These are phyloP conservation scores for Chalara sp. DNA, from an alignment of 2,329 filamentous ascomycete species.

Conservation along the genomic window DNA sequence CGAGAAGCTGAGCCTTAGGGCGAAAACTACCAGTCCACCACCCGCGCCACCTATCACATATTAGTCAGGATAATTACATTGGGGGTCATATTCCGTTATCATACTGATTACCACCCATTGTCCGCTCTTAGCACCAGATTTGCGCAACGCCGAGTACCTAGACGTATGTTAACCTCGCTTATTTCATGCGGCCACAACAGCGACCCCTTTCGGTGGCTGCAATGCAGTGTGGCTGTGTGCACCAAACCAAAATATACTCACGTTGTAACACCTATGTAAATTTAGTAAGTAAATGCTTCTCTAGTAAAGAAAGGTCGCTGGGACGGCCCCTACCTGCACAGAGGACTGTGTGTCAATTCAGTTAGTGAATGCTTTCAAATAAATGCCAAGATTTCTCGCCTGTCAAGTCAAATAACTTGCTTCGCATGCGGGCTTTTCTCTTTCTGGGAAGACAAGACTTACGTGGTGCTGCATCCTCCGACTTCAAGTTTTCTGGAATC, in stretches of 20 bases:
- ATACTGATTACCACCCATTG: conserved; percentile 27
- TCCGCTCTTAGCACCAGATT: conserved; percentile 43
- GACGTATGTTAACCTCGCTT: conserved; percentile 18
- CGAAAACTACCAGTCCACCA: conserved; percentile 41
- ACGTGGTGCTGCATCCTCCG: conserved; percentile 53
- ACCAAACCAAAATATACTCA: conserved; percentile 10
- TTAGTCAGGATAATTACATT: conserved; percentile 12
- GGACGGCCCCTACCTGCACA: no score
- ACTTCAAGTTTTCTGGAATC: conserved; percentile 54
- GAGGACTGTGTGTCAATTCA: no score
- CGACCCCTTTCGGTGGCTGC: conserved; percentile 4
- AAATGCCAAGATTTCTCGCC: no score
- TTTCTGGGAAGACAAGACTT: no score
- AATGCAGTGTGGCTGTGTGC: conserved; percentile 10
- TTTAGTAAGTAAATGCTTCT: conserved; percentile 32
- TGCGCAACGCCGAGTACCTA: conserved; percentile 55
- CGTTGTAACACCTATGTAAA: conserved; percentile 62
- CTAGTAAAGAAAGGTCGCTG: no score
- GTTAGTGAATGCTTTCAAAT: no score
- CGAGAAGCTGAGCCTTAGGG: conserved; percentile 4
- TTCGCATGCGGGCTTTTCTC: no score
- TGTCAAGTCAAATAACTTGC: no score
- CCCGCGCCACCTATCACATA: conserved; percentile 42
- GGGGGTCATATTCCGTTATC: background rate
- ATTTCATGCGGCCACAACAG: conserved; percentile 16